Evolutionary conservation across 768 basidiomycete genomes (phyloP).

Genomic region (Fibroporia radiculosa): DNA sequence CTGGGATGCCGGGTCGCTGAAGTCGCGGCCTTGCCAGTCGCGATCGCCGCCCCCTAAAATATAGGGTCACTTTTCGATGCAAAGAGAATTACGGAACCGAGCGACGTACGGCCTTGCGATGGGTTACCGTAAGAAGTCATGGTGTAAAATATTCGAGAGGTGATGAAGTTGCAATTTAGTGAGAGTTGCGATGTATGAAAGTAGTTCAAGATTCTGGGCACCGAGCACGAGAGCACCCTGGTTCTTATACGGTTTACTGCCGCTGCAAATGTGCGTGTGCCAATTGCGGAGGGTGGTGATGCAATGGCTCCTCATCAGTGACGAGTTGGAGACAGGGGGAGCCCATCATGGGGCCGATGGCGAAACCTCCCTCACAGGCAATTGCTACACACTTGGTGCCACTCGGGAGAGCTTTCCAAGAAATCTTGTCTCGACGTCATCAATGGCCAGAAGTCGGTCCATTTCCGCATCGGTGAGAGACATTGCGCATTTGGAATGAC

Average conservation of each 20-base stretch:
- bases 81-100: not conserved
- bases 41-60: not conserved
- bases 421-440: too few species aligned
- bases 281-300: not conserved
- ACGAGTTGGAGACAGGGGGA: not conserved
- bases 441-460: too few species aligned
- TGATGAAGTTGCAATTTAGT: not conserved
- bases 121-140: not conserved
- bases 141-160: not conserved
- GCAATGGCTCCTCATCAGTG: too few species aligned
- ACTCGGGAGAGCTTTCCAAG: too few species aligned
- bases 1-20: not conserved
- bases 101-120: not conserved
- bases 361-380: too few species aligned
- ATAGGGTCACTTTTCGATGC: not conserved
- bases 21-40: not conserved
- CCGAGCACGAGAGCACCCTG: not conserved
- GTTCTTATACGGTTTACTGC: not conserved
- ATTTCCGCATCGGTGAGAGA: too few species aligned
- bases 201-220: not conserved
- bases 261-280: not conserved
- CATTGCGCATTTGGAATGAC: too few species aligned
- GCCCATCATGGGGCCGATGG: not conserved
- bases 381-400: too few species aligned
- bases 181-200: not conserved